phyloP scores from a whole-genome alignment of 2,329 filamentous ascomycete species.

The Calonectria honghensis region DNA sequence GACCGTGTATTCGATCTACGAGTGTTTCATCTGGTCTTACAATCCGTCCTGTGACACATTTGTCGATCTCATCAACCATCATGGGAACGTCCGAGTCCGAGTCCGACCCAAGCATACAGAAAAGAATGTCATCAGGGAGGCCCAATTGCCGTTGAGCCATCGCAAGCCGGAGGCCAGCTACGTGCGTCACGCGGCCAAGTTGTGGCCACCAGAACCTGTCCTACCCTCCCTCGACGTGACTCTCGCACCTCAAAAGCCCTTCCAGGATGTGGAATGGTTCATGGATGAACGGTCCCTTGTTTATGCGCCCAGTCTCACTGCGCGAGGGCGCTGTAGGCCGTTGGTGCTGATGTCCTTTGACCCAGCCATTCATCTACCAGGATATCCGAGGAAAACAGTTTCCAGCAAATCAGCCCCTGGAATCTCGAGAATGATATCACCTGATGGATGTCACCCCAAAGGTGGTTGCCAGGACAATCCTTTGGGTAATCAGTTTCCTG shows the following conservation, averaged over 20 bases:
- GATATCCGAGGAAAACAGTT: constrained; percentile 42
- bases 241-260: constrained; percentile 57
- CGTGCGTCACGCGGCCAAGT: constrained; percentile 19
- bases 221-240: constrained; percentile 59
- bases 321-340: constrained; percentile 41
- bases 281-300: constrained; percentile 70
- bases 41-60: constrained; percentile 71
- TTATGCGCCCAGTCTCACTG: constrained; percentile 59
- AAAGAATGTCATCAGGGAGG: neutral
- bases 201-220: constrained; percentile 52
- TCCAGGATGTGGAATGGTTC: constrained; percentile 62
- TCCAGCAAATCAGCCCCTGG: neutral
- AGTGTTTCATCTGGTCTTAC: constrained; percentile 74
- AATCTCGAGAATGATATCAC: neutral
- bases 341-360: constrained; percentile 57
- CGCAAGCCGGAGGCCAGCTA: neutral
- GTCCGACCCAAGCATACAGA: constrained; percentile 45
- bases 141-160: neutral
- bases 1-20: constrained; percentile 69
- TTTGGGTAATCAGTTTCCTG: neutral
- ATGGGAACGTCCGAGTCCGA: constrained; percentile 64
- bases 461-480: neutral
- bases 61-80: constrained; percentile 71
- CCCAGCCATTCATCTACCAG: constrained; percentile 51
- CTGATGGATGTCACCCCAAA: neutral